phyloP scores from a whole-genome alignment of 345 rosid genomes.

The Noccaea bulbosa region DNA sequence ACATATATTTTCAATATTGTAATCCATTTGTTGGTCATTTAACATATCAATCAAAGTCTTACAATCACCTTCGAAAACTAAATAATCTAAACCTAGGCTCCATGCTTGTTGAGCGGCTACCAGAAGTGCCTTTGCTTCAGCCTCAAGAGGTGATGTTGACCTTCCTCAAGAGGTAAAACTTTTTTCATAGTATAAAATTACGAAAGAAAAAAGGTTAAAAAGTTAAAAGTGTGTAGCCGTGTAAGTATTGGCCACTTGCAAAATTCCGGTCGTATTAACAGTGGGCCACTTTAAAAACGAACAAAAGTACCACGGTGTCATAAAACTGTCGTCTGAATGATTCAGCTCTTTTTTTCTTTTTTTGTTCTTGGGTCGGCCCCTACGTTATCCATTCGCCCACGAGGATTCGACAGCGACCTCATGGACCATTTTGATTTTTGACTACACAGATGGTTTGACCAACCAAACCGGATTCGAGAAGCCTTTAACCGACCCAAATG shows the following conservation, averaged over 20 bases:
- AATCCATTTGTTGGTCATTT: too few species aligned
- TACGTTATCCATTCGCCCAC: constrained; percentile 21
- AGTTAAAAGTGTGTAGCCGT: constrained; percentile 20
- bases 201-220: neutral
- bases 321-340: neutral
- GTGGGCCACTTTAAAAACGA: neutral
- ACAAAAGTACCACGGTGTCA: constrained; percentile 1
- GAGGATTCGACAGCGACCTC: constrained; percentile 4
- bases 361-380: neutral
- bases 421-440: neutral
- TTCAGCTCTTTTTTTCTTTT: too few species aligned
- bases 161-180: too few species aligned
- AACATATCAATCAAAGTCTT: too few species aligned
- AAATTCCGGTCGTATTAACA: neutral
- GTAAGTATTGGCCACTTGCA: constrained; percentile 8
- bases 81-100: too few species aligned
- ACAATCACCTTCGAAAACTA: too few species aligned
- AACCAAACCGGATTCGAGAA: neutral
- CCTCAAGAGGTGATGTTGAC: too few species aligned
- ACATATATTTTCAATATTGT: too few species aligned
- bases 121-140: too few species aligned
- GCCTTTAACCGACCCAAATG: neutral
- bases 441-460: neutral
- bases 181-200: too few species aligned
- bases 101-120: too few species aligned